phyloP scores from a whole-genome alignment of 768 basidiomycete genomes.

The Tulasnella calospora region DNA sequence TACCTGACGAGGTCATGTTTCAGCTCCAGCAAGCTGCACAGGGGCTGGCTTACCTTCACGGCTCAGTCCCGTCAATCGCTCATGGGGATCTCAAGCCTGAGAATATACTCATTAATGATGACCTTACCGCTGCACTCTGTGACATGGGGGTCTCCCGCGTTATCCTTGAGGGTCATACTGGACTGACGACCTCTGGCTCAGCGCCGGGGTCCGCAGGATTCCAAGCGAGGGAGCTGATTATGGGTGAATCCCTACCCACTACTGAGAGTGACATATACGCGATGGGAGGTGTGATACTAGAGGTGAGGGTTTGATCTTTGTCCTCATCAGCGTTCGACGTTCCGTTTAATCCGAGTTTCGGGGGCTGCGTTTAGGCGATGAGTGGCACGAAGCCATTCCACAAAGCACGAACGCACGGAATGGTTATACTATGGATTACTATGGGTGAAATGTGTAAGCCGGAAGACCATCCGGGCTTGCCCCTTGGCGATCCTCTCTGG shows the following conservation, averaged over 20 bases:
- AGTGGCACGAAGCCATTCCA: neutral
- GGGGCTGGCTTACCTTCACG: conserved; percentile 28
- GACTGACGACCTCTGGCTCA: neutral
- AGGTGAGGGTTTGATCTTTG: neutral
- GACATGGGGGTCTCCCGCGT: conserved; percentile 5
- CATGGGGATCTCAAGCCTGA: conserved; percentile 29
- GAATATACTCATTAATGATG: neutral
- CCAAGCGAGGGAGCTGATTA: neutral
- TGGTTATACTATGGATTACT: neutral
- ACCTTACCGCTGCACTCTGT: neutral
- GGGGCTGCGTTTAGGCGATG: neutral
- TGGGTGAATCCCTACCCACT: neutral
- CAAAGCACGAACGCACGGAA: neutral
- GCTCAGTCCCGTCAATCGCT: conserved; percentile 22
- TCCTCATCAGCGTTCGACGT: neutral
- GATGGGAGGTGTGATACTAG: neutral
- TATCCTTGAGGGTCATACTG: neutral
- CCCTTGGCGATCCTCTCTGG: neutral
- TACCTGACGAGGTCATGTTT: neutral
- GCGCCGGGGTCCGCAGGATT: neutral
- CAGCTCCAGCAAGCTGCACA: conserved; percentile 25
- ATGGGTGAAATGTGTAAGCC: neutral
- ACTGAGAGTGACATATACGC: neutral
- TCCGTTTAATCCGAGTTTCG: neutral
- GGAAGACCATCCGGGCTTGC: neutral